Evolutionary conservation across 139 green algal species (phyloP).

Genomic region (Gonium pectorale): DNA sequence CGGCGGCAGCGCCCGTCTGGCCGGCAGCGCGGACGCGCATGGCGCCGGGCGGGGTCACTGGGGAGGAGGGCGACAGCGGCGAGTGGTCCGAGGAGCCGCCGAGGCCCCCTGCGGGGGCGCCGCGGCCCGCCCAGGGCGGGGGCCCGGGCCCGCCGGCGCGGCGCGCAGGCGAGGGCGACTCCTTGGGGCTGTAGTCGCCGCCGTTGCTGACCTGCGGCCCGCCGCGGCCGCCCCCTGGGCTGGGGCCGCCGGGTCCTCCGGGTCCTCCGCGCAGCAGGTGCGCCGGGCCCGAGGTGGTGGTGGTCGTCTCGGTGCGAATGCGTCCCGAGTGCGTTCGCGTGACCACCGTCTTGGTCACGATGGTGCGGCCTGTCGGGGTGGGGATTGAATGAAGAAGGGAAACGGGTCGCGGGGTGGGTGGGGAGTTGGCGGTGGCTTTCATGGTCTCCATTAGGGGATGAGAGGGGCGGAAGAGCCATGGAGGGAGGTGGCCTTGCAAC

Average conservation of each 20-base stretch:
- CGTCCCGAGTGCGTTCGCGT: constrained; percentile 28
- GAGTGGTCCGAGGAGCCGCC: background rate
- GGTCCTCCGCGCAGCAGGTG: constrained; percentile 4
- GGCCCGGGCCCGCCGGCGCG: background rate
- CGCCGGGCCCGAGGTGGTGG: constrained; percentile 17
- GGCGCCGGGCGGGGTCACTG: background rate
- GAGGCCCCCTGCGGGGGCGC: too few species aligned
- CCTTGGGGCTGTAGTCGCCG: background rate
- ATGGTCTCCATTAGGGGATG: too few species aligned
- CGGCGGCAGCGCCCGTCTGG: background rate
- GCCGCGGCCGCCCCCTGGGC: too few species aligned
- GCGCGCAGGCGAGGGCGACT: background rate
- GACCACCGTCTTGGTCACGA: constrained; percentile 21
- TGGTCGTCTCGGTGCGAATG: constrained; percentile 15
- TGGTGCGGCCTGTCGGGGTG: constrained; percentile 7
- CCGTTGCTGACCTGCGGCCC: background rate
- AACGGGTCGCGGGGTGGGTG: too few species aligned
- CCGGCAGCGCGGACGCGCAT: background rate
- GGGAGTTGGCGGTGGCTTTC: too few species aligned
- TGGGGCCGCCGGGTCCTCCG: background rate
- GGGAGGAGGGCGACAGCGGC: background rate
- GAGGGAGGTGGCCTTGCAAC: background rate
- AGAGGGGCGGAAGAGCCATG: background rate
- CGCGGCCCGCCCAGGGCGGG: background rate
- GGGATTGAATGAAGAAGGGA: too few species aligned